Percentiles rank a stretch among this genome's conserved stretches.
phyloP scores from a whole-genome alignment of 352 stramenopile species.

The Phytopythium boreale region DNA sequence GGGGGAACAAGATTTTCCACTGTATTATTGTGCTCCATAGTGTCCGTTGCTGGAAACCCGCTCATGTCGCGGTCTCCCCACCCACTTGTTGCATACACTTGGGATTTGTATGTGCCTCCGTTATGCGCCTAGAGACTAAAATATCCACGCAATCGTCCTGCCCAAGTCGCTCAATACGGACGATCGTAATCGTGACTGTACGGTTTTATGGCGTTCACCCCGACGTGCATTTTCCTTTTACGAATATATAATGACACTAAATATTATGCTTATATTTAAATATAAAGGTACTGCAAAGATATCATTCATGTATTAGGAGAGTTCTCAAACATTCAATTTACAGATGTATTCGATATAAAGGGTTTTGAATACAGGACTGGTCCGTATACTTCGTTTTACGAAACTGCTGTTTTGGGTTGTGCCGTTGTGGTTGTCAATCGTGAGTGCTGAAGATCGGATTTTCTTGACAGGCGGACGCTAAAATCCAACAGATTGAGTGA shows the following conservation, averaged over 20 bases:
- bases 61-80: not conserved
- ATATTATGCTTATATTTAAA: too few species aligned
- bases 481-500: not conserved
- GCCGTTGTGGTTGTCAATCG: not conserved
- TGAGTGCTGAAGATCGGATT: not conserved
- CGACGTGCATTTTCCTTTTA: too few species aligned
- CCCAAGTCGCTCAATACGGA: too few species aligned
- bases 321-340: too few species aligned
- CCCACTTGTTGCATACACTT: not conserved
- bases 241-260: too few species aligned
- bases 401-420: not conserved
- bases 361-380: not conserved
- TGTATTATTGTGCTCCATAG: not conserved
- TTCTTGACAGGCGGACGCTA: not conserved
- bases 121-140: not conserved
- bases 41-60: too few species aligned
- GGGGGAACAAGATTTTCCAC: not conserved
- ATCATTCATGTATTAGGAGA: too few species aligned
- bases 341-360: too few species aligned
- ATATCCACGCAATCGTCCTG: not conserved
- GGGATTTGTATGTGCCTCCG: not conserved
- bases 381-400: not conserved
- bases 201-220: too few species aligned
- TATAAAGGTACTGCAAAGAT: too few species aligned
- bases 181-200: too few species aligned